These are phyloP conservation scores for Pisolithus orientalis DNA, from an alignment of 768 basidiomycete genomes.

Conservation along the genomic window DNA sequence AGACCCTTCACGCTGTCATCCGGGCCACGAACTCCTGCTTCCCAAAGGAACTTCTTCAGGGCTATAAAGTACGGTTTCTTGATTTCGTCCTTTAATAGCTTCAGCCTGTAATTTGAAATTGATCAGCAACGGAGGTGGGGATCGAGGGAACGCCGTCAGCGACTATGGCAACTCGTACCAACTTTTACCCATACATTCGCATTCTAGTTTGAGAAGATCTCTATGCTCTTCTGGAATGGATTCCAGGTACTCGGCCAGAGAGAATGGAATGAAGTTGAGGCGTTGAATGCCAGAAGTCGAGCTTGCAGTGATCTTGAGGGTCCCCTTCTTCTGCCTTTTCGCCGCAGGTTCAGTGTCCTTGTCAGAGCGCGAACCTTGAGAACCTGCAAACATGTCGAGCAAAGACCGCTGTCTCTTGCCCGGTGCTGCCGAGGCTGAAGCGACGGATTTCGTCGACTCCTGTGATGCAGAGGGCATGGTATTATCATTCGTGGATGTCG, in stretches of 20 bases:
- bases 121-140: neutral
- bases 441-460: conserved; percentile 7
- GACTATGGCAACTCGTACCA: conserved; percentile 37
- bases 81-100: conserved; percentile 67
- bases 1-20: conserved; percentile 39
- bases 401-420: conserved; percentile 60
- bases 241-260: conserved; percentile 44
- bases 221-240: conserved; percentile 54
- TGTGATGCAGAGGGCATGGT: conserved; percentile 20
- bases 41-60: conserved; percentile 64
- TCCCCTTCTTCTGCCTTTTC: conserved; percentile 42
- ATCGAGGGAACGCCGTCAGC: neutral
- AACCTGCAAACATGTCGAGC: conserved; percentile 51
- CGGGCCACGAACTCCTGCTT: conserved; percentile 52
- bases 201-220: conserved; percentile 58
- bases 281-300: conserved; percentile 18
- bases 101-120: conserved; percentile 46
- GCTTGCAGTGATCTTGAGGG: conserved; percentile 12
- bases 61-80: conserved; percentile 70
- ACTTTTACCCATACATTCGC: conserved; percentile 65
- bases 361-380: conserved; percentile 22
- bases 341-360: conserved; percentile 23
- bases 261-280: conserved; percentile 68
- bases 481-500: conserved; percentile 6
- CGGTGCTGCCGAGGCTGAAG: conserved; percentile 14